Conservation (phyloP, 495 filamentous ascomycete species). For the Aspergillus egyptiacus region DNA sequence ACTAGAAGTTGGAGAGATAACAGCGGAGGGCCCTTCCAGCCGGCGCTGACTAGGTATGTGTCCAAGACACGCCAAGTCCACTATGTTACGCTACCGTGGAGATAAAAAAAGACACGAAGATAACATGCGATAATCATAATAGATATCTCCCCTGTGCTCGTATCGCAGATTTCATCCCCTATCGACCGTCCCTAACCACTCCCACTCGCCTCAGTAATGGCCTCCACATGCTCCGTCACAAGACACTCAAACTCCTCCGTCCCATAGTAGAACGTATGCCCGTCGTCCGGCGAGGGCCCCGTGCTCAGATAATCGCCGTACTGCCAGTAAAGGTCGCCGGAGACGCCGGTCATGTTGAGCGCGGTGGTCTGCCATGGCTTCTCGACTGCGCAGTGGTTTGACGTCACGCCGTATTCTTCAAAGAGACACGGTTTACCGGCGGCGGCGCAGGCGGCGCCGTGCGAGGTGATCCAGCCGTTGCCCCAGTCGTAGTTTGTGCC, state of each 20-base stretch:
- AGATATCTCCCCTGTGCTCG: no score
- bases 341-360: constrained; percentile 44
- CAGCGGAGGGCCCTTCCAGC: no score
- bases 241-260: constrained; percentile 48
- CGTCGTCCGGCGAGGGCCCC: constrained; percentile 55
- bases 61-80: no score
- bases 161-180: background rate
- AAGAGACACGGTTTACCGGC: constrained; percentile 60
- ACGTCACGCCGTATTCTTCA: constrained; percentile 60
- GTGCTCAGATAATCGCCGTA: constrained; percentile 51
- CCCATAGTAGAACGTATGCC: constrained; percentile 56
- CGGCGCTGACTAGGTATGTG: no score
- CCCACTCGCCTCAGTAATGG: constrained; percentile 26
- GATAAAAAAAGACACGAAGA: no score
- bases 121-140: no score
- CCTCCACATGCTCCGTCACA: constrained; percentile 53
- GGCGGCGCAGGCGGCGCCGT: constrained; percentile 49
- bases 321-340: constrained; percentile 62
- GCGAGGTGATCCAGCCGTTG: constrained; percentile 55
- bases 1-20: no score
- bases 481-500: constrained; percentile 40
- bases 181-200: background rate
- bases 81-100: no score
- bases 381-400: constrained; percentile 39
- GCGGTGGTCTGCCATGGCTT: constrained; percentile 54